These are phyloP conservation scores for Lophium mytilinum DNA, from an alignment of 495 filamentous ascomycete genomes.

Conservation along the genomic window DNA sequence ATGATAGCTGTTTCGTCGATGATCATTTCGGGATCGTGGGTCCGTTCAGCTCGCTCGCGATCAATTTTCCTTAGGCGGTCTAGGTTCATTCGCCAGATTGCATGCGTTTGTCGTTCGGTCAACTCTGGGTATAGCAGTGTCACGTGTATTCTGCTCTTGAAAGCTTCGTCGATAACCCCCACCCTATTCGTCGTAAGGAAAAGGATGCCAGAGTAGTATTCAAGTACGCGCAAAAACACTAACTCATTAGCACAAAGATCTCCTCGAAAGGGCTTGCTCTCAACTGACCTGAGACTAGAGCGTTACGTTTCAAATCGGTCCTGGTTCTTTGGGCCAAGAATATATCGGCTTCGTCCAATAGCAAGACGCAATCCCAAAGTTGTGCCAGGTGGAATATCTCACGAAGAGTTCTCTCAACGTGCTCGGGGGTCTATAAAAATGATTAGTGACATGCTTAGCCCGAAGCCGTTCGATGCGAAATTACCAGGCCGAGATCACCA, in stretches of 20 bases:
- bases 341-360: conserved; percentile 2
- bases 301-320: conserved; percentile 10
- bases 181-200: conserved; percentile 54
- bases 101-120: conserved; percentile 23
- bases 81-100: conserved; percentile 32
- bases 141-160: conserved; percentile 42
- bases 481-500: conserved; percentile 5
- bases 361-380: conserved; percentile 3
- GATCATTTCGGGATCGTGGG: neutral
- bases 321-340: neutral
- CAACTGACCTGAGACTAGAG: conserved; percentile 9
- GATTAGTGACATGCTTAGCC: too few relatives aligned
- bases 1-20: neutral
- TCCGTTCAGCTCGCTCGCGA: neutral
- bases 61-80: conserved; percentile 16
- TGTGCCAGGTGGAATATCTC: conserved; percentile 1
- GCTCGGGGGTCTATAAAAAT: neutral
- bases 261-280: too few relatives aligned
- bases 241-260: neutral
- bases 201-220: conserved; percentile 52
- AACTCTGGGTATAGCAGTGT: conserved; percentile 41
- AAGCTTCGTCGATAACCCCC: conserved; percentile 42
- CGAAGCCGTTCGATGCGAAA: too few relatives aligned
- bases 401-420: neutral
- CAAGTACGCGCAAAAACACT: conserved; percentile 40